Evolutionary conservation across 2,329 filamentous ascomycete species (phyloP).

Genomic region (Pyrenophora seminiperda): DNA sequence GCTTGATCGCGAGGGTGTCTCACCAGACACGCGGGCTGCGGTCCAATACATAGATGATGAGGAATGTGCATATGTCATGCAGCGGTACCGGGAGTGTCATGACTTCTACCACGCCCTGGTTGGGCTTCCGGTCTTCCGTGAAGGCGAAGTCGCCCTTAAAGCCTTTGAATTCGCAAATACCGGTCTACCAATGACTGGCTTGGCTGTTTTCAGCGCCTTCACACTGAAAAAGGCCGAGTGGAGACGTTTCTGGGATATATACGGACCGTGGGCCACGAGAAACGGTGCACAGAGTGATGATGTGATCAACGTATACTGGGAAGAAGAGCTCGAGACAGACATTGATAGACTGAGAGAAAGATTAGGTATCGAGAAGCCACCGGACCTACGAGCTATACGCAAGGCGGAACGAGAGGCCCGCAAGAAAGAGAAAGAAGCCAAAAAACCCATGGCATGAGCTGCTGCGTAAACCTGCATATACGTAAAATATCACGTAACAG

Average conservation of each 20-base stretch:
- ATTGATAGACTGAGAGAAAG: conserved; percentile 74
- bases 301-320: conserved; percentile 97
- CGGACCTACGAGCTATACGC: conserved; percentile 80
- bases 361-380: conserved; percentile 84
- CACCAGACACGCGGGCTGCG: conserved; percentile 80
- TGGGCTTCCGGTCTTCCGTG: conserved; percentile 85
- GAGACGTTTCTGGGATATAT: conserved; percentile 71
- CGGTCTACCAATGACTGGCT: conserved; percentile 88
- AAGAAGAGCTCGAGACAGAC: conserved; percentile 86
- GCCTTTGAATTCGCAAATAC: conserved; percentile 98
- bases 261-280: conserved; percentile 86
- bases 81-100: conserved; percentile 94
- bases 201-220: conserved; percentile 76
- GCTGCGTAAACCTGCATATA: conserved; percentile 16
- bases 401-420: conserved; percentile 71
- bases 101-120: conserved; percentile 98
- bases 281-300: conserved; percentile 80
- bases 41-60: conserved; percentile 93
- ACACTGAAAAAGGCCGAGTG: conserved; percentile 68
- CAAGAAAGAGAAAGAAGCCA: conserved; percentile 65
- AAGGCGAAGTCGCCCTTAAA: conserved; percentile 97
- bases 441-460: conserved; percentile 30
- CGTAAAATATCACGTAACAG: conserved; percentile 22
- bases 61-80: conserved; percentile 98
- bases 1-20: conserved; percentile 93